A percentile compares a stretch with the other conserved stretches of the same genome.
These are phyloP conservation scores for Aspergillus funiculosus DNA, from an alignment of 495 filamentous ascomycete species.

Conservation along the genomic window DNA sequence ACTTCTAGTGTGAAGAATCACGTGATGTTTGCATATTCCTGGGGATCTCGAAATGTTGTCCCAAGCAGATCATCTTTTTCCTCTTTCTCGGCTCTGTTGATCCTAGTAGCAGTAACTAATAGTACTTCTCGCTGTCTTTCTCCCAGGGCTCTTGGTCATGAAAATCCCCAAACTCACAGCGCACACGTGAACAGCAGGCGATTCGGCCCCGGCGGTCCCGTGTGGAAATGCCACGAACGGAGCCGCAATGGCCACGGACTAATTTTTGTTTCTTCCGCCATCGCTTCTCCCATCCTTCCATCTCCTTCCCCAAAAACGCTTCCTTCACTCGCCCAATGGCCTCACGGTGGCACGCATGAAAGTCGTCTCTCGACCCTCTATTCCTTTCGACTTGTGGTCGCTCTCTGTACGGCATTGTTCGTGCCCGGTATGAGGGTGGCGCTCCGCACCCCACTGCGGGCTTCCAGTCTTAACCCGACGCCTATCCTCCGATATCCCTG, in stretches of 20 bases:
- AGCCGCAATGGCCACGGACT: slow-evolving; percentile 7
- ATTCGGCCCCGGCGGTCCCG: slow-evolving; percentile 1
- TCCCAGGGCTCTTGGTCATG: too few species aligned
- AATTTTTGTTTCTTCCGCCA: slow-evolving; percentile 10
- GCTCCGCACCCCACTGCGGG: slow-evolving; percentile 37
- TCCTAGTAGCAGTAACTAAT: too few species aligned
- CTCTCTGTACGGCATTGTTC: slow-evolving; percentile 19
- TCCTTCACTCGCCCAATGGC: slow-evolving; percentile 6
- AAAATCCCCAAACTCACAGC: too few species aligned
- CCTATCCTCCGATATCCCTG: slow-evolving; percentile 27
- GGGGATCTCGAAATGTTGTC: too few species aligned
- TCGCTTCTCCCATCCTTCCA: neutral
- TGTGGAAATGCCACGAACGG: slow-evolving; percentile 9
- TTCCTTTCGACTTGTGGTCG: slow-evolving; percentile 11
- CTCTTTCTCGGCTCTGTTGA: too few species aligned
- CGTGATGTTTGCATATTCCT: too few species aligned
- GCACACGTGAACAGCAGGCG: neutral
- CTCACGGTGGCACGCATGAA: slow-evolving; percentile 12
- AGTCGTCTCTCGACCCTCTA: neutral
- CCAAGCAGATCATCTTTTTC: neutral
- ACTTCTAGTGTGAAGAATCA: too few species aligned
- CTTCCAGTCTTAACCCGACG: slow-evolving; percentile 31
- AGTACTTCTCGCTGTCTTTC: too few species aligned
- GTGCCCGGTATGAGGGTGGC: slow-evolving; percentile 36
- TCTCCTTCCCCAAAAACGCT: neutral